Conservation (phyloP, 208 protist species). For the Lotmaria passim region DNA sequence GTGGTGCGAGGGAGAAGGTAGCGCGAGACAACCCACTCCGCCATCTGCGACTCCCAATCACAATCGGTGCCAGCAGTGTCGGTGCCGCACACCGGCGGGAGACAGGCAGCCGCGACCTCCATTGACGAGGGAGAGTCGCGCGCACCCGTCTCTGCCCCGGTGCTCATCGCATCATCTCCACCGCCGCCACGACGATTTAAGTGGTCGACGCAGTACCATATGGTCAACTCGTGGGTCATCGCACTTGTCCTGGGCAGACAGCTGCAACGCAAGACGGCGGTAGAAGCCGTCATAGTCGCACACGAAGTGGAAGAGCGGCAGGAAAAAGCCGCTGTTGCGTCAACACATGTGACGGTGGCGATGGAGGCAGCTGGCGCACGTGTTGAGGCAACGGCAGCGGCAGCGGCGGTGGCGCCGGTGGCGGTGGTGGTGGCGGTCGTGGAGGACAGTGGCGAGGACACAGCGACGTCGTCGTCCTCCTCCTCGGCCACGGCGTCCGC, state of each 20-base stretch:
- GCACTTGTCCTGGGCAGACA: slow-evolving; percentile 4
- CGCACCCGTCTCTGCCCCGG: no score
- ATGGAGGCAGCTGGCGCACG: not conserved
- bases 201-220: slow-evolving; percentile 5
- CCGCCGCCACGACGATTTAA: no score
- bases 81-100: not conserved
- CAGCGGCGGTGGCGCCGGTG: not conserved
- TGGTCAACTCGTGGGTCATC: not conserved
- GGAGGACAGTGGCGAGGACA: not conserved
- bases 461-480: not conserved
- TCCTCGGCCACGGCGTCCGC: not conserved
- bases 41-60: slow-evolving; percentile 26
- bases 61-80: not conserved
- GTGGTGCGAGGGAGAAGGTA: not conserved
- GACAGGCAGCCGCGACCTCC: not conserved
- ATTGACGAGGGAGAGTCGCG: not conserved
- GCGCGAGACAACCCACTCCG: slow-evolving; percentile 18
- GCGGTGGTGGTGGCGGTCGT: not conserved
- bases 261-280: not conserved
- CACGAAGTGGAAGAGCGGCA: no score
- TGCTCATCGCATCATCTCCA: no score
- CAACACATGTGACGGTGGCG: no score
- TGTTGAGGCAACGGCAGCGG: not conserved
- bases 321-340: no score
- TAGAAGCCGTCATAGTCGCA: no score